phyloP scores from a whole-genome alignment of 805 yeast genomes.

The Candida alai region DNA sequence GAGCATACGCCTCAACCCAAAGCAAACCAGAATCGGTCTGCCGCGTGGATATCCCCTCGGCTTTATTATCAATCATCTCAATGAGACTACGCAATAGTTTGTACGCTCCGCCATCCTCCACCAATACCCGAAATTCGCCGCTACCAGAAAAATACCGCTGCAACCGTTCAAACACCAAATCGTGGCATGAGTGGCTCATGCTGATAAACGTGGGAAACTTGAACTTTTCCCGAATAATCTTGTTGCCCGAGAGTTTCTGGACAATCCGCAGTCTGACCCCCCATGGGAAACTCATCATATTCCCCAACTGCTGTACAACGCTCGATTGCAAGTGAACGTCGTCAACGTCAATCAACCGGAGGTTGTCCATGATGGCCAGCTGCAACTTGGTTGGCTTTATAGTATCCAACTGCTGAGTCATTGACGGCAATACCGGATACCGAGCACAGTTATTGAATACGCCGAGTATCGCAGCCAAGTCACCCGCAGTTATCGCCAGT shows the following conservation, averaged over 20 bases:
- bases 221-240: constrained; percentile 21
- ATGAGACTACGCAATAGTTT: constrained; percentile 48
- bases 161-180: constrained; percentile 38
- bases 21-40: constrained; percentile 34
- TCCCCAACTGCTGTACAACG: constrained; percentile 51
- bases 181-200: constrained; percentile 47
- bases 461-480: constrained; percentile 49
- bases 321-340: constrained; percentile 35
- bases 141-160: constrained; percentile 18
- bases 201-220: constrained; percentile 65
- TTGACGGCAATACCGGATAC: constrained; percentile 72
- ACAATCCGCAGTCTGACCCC: constrained; percentile 56
- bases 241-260: constrained; percentile 43
- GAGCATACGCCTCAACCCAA: constrained; percentile 51
- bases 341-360: constrained; percentile 33
- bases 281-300: constrained; percentile 55
- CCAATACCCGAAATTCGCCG: constrained; percentile 27
- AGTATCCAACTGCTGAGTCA: constrained; percentile 51
- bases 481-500: constrained; percentile 26
- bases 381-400: constrained; percentile 59
- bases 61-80: constrained; percentile 47
- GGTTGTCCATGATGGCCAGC: constrained; percentile 46
- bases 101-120: constrained; percentile 43
- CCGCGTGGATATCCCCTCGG: constrained; percentile 27
- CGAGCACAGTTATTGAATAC: constrained; percentile 62